A percentile compares a stretch with the other conserved stretches of the same genome.
Evolutionary conservation across 192 early-diverging fungal species (phyloP).

Genomic region (Backusella sp.): DNA sequence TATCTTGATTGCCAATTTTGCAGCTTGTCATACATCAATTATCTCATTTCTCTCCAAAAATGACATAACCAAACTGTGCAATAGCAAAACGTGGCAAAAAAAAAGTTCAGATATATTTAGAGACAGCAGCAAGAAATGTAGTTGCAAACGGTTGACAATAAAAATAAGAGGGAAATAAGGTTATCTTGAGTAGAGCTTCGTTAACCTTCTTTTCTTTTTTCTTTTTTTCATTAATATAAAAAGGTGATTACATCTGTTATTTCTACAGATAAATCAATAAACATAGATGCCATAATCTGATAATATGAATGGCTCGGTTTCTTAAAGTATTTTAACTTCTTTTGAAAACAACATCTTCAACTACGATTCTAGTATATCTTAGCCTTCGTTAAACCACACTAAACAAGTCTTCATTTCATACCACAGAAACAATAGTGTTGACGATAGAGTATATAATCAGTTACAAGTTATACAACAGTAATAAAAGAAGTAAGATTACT

Average conservation of each 20-base stretch:
- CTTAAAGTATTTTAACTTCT: background rate
- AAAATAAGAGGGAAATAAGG: background rate
- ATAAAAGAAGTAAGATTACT: background rate
- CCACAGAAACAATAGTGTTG: background rate
- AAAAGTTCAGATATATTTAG: background rate
- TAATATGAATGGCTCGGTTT: background rate
- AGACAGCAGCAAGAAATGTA: background rate
- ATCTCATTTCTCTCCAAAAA: background rate
- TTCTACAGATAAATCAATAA: background rate
- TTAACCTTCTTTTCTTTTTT: background rate
- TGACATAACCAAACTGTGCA: background rate
- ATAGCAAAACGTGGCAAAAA: background rate
- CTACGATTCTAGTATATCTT: background rate
- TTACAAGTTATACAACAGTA: background rate
- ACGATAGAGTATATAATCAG: background rate
- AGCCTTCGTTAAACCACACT: background rate
- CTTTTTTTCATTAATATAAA: background rate
- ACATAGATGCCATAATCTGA: background rate
- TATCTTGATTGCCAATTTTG: background rate
- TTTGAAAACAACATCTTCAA: background rate
- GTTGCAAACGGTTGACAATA: background rate
- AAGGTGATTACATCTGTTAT: background rate
- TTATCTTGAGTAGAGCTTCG: background rate
- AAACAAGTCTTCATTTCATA: background rate
- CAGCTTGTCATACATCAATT: conserved; percentile 3